Conservation (phyloP, 345 rosid species). For the Pugionium cornutum region DNA sequence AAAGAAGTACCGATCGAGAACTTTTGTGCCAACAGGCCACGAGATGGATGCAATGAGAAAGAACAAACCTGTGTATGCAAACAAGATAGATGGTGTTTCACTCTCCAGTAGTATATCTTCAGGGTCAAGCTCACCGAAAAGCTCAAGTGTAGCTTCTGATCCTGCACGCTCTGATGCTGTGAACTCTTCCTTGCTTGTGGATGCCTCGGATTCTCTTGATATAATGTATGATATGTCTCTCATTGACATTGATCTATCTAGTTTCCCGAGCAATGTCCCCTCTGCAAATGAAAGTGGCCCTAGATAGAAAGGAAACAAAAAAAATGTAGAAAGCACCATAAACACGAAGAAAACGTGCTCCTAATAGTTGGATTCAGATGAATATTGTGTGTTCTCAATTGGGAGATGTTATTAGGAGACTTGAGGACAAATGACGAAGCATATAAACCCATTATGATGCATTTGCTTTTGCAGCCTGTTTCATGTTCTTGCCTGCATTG, state of each 20-base stretch:
- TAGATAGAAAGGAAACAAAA: conserved; percentile 45
- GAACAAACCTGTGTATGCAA: conserved; percentile 64
- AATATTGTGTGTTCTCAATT: conserved; percentile 32
- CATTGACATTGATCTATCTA: conserved; percentile 82
- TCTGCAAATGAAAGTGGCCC: conserved; percentile 61
- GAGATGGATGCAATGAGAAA: conserved; percentile 96
- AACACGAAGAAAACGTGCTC: conserved; percentile 27
- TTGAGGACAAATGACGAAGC: conserved; percentile 30
- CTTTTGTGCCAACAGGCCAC: conserved; percentile 97
- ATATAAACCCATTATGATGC: conserved; percentile 15
- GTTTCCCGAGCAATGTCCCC: conserved; percentile 72
- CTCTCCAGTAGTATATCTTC: conserved; percentile 70
- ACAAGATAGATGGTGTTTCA: conserved; percentile 81
- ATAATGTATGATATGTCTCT: conserved; percentile 81
- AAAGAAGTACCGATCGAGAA: conserved; percentile 85
- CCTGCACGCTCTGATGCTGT: conserved; percentile 47
- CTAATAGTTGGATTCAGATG: conserved; percentile 29
- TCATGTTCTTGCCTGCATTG: conserved; percentile 28
- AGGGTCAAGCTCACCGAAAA: conserved; percentile 57
- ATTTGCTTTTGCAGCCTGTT: conserved; percentile 20
- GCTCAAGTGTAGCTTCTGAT: conserved; percentile 43
- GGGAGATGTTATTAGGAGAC: conserved; percentile 28
- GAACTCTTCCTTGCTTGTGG: conserved; percentile 73
- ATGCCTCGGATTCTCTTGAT: conserved; percentile 55
- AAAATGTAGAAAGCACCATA: conserved; percentile 35